Evolutionary conservation across 441 rosid genomes (phyloP).

Genomic region (Erodium texanum): DNA sequence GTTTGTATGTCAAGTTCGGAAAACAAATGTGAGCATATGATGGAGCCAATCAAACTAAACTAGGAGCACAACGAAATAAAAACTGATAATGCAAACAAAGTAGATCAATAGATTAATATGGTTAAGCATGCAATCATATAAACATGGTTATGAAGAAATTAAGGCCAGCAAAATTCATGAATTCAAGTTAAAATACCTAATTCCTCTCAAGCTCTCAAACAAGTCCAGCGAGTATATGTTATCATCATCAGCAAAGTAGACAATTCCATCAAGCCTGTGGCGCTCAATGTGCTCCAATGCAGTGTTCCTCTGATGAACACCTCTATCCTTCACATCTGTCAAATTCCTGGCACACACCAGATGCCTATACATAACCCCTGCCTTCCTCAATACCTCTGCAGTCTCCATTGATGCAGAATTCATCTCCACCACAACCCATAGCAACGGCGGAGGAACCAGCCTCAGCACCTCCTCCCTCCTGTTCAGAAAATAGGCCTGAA

Average conservation of each 20-base stretch:
- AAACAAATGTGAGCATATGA: no score
- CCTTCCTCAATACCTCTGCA: slow-evolving; percentile 70
- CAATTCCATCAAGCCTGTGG: slow-evolving; percentile 82
- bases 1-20: no score
- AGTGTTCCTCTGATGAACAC: slow-evolving; percentile 74
- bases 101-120: neutral
- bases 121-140: neutral
- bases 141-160: neutral
- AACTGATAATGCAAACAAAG: neutral
- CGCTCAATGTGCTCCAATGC: slow-evolving; percentile 73
- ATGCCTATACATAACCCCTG: slow-evolving; percentile 85
- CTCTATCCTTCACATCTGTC: slow-evolving; percentile 59
- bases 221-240: slow-evolving; percentile 70
- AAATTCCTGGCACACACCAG: slow-evolving; percentile 49
- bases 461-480: slow-evolving; percentile 69
- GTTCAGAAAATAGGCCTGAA: slow-evolving; percentile 67
- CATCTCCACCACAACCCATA: slow-evolving; percentile 90
- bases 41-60: no score
- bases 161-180: neutral
- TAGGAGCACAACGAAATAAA: no score
- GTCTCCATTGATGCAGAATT: slow-evolving; percentile 69
- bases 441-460: slow-evolving; percentile 70
- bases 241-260: slow-evolving; percentile 89
- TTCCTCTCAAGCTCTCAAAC: slow-evolving; percentile 59
- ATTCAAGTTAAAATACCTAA: slow-evolving; percentile 36